Evolutionary conservation across 331 rosid species (phyloP).

Genomic region (Telfairia occidentalis): DNA sequence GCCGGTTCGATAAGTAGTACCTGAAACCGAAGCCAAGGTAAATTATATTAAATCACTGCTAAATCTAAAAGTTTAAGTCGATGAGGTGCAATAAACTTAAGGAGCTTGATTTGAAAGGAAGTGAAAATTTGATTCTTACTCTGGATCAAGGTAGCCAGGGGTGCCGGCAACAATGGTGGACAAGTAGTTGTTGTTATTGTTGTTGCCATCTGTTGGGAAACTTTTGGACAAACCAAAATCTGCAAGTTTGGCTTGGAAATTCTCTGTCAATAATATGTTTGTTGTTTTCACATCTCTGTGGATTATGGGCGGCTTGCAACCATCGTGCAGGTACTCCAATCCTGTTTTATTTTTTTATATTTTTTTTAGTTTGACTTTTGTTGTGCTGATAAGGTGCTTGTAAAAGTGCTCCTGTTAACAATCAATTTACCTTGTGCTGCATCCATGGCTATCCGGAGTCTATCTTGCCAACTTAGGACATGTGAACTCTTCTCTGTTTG

Average conservation of each 20-base stretch:
- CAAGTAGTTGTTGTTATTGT: conserved; percentile 19
- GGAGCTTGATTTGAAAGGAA: not conserved
- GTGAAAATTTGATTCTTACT: not conserved
- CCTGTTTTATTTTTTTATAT: too few species aligned
- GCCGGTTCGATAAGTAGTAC: not conserved
- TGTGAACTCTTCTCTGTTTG: conserved; percentile 1
- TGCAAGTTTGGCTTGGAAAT: conserved; percentile 38
- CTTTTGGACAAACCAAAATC: conserved; percentile 46
- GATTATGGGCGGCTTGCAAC: conserved; percentile 45
- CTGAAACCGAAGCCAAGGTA: not conserved
- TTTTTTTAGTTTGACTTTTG: not conserved
- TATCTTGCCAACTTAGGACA: conserved; percentile 26
- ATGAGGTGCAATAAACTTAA: too few species aligned
- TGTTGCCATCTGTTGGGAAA: conserved; percentile 20
- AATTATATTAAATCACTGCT: not conserved
- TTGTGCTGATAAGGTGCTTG: not conserved
- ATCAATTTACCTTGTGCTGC: conserved; percentile 28
- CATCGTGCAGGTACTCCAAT: conserved; percentile 49
- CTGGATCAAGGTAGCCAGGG: conserved; percentile 14
- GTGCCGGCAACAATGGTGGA: conserved; percentile 12
- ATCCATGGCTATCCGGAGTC: conserved; percentile 30
- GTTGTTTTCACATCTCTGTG: conserved; percentile 54
- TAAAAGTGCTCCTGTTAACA: not conserved
- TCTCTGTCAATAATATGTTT: conserved; percentile 48
- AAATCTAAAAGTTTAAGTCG: not conserved